Conservation (phyloP, 2,329 filamentous ascomycete genomes). For the Pestalotiopsis sp. region DNA sequence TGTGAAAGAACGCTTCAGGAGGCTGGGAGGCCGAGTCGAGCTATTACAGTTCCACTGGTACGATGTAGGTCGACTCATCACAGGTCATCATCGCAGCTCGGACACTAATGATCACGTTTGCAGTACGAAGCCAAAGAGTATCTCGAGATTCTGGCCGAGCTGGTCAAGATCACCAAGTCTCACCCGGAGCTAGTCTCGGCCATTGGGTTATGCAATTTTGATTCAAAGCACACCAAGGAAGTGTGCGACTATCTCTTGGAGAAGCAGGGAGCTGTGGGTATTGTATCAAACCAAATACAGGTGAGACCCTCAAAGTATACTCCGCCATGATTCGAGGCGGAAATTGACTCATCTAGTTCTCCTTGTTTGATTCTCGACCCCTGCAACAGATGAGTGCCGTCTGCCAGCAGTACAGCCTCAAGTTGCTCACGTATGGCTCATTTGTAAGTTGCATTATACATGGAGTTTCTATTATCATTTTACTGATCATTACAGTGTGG, state of each 20-base stretch:
- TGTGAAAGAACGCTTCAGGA: constrained; percentile 34
- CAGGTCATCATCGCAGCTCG: not conserved
- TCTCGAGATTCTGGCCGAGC: constrained; percentile 34
- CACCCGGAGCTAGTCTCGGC: constrained; percentile 31
- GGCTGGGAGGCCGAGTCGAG: constrained; percentile 34
- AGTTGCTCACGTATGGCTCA: constrained; percentile 36
- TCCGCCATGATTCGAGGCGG: not conserved
- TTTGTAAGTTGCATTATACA: constrained; percentile 27
- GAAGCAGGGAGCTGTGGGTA: constrained; percentile 27
- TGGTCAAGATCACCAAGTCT: constrained; percentile 28
- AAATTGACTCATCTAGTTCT: constrained; percentile 28
- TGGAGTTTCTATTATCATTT: not conserved
- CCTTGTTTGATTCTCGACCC: constrained; percentile 34
- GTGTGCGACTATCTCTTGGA: constrained; percentile 34
- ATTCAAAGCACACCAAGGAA: constrained; percentile 31
- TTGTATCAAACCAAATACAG: constrained; percentile 38
- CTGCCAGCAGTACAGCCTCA: constrained; percentile 31
- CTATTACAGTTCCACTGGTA: constrained; percentile 40
- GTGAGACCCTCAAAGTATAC: constrained; percentile 19
- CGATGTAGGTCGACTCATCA: constrained; percentile 26
- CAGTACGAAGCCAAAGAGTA: constrained; percentile 38
- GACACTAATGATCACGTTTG: not conserved
- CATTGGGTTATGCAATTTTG: constrained; percentile 39
- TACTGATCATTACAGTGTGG: constrained; percentile 28
- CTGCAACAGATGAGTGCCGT: constrained; percentile 29